Base-by-base conservation (phyloP, 306 rosid species). In the Coriaria nepalensis region DNA sequence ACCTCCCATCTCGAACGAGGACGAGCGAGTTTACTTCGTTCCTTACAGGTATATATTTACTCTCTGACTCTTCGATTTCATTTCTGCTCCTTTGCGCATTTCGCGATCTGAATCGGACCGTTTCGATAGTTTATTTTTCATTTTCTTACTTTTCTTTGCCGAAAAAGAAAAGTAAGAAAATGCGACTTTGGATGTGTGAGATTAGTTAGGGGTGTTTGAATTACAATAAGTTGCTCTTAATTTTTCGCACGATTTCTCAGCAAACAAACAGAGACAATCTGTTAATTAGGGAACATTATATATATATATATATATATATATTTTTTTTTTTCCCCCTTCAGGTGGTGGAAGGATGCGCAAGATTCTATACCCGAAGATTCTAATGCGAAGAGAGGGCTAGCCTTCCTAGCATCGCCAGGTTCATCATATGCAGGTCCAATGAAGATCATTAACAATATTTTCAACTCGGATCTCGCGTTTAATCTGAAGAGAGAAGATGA, bases 331-430 rank as follows among this genome's bases (percentile, higher is more conserved):
- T 61, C 63, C n/a, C n/a, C n/a, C n/a, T 78, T 69, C 79, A 85
- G 98, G 75, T 90, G 98, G 98, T 90, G 98, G 98, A 90, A 78
- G 75, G 85, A 81, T 50, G 82, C 98, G 37, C 79, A 75, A 49
- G 87, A 79, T 73, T 70, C 92, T 55, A 67, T 79, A 56, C 56
- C 67, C 10, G 81, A 57, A 20, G 94, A 68, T 73, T 67, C 63
- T 8, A 73, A 63, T 68, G 78, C 61, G 68, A 78, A 59, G 66
- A 72, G 57, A 56, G 94, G 82, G 60, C 67, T 85, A 57, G 60
- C 63, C 14, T 81, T 67, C 59, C 72, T 83, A 43, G 81, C 75
- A 15, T 64, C 73, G 10, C 73, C 82, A 5, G 63, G 77, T 67
- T 75, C 95, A 6, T 69, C 76, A 0, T 90, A 74, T 59, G 78